Conservation (phyloP, 2,329 filamentous ascomycete genomes). For the Thermothelomyces thermophilus region DNA sequence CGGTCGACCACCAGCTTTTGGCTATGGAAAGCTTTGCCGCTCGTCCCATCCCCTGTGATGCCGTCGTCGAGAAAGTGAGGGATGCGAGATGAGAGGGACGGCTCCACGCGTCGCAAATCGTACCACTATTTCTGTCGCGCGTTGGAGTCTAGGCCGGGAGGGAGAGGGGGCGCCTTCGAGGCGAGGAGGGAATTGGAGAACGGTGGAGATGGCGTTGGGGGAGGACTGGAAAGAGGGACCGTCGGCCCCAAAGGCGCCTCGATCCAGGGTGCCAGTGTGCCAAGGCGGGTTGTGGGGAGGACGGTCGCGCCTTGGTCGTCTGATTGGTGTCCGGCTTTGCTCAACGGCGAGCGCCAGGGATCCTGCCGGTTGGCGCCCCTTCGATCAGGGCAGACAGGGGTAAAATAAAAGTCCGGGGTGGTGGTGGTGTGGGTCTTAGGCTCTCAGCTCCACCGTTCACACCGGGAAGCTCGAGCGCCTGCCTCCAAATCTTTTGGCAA, state of each 20-base stretch:
- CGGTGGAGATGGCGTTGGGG: constrained; percentile 9
- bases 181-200: constrained; percentile 16
- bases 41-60: background rate
- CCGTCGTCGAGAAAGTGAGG: background rate
- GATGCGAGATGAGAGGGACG: constrained; percentile 15
- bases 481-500: constrained; percentile 5
- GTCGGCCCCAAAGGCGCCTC: constrained; percentile 19
- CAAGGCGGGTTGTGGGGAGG: constrained; percentile 17
- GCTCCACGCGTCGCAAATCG: background rate
- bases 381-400: constrained; percentile 22
- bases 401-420: constrained; percentile 4
- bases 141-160: background rate
- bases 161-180: background rate
- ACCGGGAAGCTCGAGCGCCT: background rate
- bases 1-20: background rate
- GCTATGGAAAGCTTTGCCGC: background rate
- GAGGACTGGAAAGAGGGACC: constrained; percentile 21
- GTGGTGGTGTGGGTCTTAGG: constrained; percentile 12
- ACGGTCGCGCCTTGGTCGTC: background rate
- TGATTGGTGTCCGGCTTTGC: constrained; percentile 15
- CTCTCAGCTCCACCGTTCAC: constrained; percentile 10
- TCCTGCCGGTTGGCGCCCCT: constrained; percentile 15
- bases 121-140: constrained; percentile 4
- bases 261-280: constrained; percentile 1
- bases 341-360: constrained; percentile 16